Evolutionary conservation across 2,329 filamentous ascomycete genomes (phyloP).

Genomic region (Phaeosphaeriaceae sp.): DNA sequence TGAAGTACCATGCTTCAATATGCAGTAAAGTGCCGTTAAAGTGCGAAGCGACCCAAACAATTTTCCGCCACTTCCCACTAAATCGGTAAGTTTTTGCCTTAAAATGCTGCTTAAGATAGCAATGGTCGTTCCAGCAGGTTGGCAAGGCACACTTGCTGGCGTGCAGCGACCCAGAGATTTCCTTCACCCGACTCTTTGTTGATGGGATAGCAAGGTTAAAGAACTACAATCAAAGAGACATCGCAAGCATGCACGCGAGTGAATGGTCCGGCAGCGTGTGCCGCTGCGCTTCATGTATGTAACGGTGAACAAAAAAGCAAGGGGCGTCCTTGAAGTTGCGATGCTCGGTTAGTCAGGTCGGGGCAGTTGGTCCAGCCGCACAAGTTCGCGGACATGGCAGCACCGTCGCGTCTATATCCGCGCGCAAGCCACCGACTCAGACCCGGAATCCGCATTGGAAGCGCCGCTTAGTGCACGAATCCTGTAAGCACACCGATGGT

Average conservation of each 20-base stretch:
- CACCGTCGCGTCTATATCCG: conserved; percentile 27
- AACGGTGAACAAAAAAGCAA: background rate
- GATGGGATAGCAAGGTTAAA: too few species aligned
- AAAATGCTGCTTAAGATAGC: background rate
- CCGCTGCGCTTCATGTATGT: background rate
- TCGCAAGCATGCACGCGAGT: background rate
- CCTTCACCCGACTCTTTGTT: background rate
- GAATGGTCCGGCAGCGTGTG: background rate
- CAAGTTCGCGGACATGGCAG: conserved; percentile 9
- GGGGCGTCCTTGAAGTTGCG: background rate
- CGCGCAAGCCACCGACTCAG: conserved; percentile 5
- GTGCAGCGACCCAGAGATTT: background rate
- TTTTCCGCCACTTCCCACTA: background rate
- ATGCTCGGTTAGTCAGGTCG: background rate
- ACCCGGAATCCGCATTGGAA: background rate
- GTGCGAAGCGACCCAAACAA: background rate
- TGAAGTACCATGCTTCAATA: background rate
- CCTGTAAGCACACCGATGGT: conserved; percentile 16
- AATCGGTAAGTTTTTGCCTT: background rate
- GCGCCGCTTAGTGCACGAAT: conserved; percentile 16
- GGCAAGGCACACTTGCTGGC: background rate
- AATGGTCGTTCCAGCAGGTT: background rate
- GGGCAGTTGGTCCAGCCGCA: background rate
- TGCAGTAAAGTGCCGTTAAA: background rate
- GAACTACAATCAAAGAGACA: background rate